Evolutionary conservation across 176 grass and related monocot genomes (phyloP), one percentile per base, ranked within the genome.

Genomic region (Musa itinerans): DNA sequence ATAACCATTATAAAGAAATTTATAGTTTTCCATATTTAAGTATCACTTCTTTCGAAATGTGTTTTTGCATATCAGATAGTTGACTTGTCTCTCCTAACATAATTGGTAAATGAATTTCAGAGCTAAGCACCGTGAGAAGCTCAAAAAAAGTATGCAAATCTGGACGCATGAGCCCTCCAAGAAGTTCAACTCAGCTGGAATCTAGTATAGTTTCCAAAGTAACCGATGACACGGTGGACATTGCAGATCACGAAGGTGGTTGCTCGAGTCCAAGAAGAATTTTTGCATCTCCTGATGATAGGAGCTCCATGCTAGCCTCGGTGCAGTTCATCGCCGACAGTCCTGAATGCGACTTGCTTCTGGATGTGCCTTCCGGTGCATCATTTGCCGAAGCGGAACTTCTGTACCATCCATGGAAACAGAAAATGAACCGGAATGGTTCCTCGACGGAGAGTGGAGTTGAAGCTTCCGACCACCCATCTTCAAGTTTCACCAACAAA

Each of bases 121-220:
- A 71, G 75, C 19, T 50, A 73, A 78, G 50, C 63, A 73, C 53
- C 25, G 87, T 87, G 88, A 76, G 65, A 75, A 87, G 82, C 81
- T 82, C 94, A 62, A 91, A 91, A 76, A 78, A 78, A 85, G 71
- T 85, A 50, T 55, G 43, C 68, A 86, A 67, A 81, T 72, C 52
- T 52, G 71, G 71, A 69, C 53, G 51, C 80, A 81, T 75, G 53
- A 68, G 76, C 83, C 69, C 68, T 75, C 80, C 81, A n/a, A 75
- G 70, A 72, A 61, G 19, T 65, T 85, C 80, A 26, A 65, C 76
- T 85, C 29, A 85, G 63, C 78, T 69, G 29, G 85, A 85, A 74
- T 71, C 72, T 68, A 55, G 72, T 58, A n/a, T 48, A 24, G 65
- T 65, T 66, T 67, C 82, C 56, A 81, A 83, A 81, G 27, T 71